Evolutionary conservation across 2,329 filamentous ascomycete genomes (phyloP).

Genomic region (Raffaelea arxii): DNA sequence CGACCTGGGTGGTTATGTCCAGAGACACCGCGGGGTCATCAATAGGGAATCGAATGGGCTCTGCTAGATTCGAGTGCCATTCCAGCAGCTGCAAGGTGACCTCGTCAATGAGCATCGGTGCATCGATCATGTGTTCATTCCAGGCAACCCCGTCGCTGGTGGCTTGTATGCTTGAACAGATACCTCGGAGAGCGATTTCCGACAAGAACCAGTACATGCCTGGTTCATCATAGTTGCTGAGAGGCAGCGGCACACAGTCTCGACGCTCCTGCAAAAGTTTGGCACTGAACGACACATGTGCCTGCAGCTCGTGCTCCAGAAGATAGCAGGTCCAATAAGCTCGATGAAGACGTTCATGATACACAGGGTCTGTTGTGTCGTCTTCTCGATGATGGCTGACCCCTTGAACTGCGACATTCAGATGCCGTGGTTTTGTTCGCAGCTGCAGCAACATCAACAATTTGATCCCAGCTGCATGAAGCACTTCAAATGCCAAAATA

Average conservation of each 20-base stretch:
- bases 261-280: constrained; percentile 10
- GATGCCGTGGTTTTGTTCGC: not conserved
- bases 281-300: constrained; percentile 12
- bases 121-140: constrained; percentile 11
- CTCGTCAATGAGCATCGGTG: constrained; percentile 12
- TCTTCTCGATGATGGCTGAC: too few species aligned
- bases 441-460: constrained; percentile 8
- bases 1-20: not conserved
- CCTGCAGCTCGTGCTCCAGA: constrained; percentile 15
- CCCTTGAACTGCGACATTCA: too few species aligned
- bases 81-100: constrained; percentile 10
- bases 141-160: constrained; percentile 9
- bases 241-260: constrained; percentile 10
- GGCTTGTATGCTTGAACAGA: constrained; percentile 13
- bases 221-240: constrained; percentile 13
- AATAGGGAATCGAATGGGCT: constrained; percentile 7
- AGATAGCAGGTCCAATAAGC: constrained; percentile 17
- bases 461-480: constrained; percentile 7
- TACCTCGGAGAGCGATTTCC: constrained; percentile 13
- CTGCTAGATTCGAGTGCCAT: constrained; percentile 12
- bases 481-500: constrained; percentile 12
- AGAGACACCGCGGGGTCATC: not conserved
- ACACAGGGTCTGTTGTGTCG: constrained; percentile 3
- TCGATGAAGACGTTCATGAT: constrained; percentile 11
- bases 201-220: constrained; percentile 16